Evolutionary conservation across 1,139 yeast genomes (phyloP).

Genomic region (Candida glucosophila): DNA sequence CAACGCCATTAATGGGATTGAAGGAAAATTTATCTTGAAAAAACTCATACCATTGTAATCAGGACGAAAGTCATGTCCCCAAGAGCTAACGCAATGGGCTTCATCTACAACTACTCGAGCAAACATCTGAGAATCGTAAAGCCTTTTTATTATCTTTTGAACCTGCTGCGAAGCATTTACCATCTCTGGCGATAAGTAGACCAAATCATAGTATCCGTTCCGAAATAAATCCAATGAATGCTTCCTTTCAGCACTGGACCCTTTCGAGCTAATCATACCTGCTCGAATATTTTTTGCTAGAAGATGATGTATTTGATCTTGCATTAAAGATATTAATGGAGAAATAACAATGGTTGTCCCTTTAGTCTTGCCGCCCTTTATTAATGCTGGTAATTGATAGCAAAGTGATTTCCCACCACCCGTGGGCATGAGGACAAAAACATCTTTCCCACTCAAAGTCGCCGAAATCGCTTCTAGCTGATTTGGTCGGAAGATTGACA

Average conservation of each 20-base stretch:
- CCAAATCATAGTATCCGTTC: constrained; percentile 61
- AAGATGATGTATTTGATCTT: constrained; percentile 88
- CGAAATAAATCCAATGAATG: constrained; percentile 55
- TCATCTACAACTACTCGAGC: constrained; percentile 94
- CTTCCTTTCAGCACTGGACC: constrained; percentile 54
- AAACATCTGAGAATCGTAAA: constrained; percentile 47
- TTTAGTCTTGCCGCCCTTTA: constrained; percentile 59
- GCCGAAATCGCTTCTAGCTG: constrained; percentile 85
- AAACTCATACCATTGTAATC: constrained; percentile 78
- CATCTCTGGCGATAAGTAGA: constrained; percentile 95
- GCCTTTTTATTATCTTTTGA: constrained; percentile 49
- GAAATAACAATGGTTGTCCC: constrained; percentile 92
- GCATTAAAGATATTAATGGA: constrained; percentile 93
- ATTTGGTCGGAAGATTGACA: constrained; percentile 67
- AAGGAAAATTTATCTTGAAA: constrained; percentile 67
- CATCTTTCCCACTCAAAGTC: constrained; percentile 74
- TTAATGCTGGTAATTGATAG: constrained; percentile 89
- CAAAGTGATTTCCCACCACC: constrained; percentile 98
- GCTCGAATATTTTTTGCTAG: constrained; percentile 62
- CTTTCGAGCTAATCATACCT: constrained; percentile 81
- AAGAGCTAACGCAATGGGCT: constrained; percentile 96
- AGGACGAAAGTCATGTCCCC: constrained; percentile 99
- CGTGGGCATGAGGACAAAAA: constrained; percentile 95
- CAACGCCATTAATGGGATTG: constrained; percentile 86
- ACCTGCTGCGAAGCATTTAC: constrained; percentile 69